A percentile compares a stretch with the other conserved stretches of the same genome.
Conservation (phyloP, 1,284 basidiomycete genomes). For the Ceratobasidium sp. region DNA sequence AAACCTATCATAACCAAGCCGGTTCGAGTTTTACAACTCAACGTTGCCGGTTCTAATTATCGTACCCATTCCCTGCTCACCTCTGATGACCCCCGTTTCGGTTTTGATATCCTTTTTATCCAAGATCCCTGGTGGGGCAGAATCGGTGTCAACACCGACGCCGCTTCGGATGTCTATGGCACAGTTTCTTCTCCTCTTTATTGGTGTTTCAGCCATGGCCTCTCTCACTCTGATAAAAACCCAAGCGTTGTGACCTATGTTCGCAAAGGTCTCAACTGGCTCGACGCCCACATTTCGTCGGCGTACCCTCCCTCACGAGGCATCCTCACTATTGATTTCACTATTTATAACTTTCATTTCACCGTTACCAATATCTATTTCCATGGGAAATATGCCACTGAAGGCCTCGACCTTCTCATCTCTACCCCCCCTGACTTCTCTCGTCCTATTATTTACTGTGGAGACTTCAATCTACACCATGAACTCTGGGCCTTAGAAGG, state of each 20-base stretch:
- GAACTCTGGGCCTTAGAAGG: slow-evolving; percentile 18
- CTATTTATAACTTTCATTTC: not conserved
- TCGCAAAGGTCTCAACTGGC: not conserved
- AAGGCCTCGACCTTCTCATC: not conserved
- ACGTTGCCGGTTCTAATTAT: not conserved
- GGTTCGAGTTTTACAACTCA: slow-evolving; percentile 7
- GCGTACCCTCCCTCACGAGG: not conserved
- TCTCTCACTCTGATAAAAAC: not conserved
- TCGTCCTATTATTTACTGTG: not conserved
- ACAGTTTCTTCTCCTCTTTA: not conserved
- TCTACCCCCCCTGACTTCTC: not conserved
- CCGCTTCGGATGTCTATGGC: not conserved
- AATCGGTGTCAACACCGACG: not conserved
- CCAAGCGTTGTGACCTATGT: slow-evolving; percentile 16
- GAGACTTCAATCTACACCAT: slow-evolving; percentile 47
- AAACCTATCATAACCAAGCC: not conserved
- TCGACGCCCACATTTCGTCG: not conserved
- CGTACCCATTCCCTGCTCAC: slow-evolving; percentile 3
- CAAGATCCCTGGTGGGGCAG: slow-evolving; percentile 36
- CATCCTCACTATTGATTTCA: not conserved
- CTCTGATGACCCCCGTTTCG: not conserved
- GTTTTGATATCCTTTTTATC: slow-evolving; percentile 2
- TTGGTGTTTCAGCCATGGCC: not conserved
- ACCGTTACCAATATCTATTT: slow-evolving; percentile 8
- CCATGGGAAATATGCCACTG: not conserved